Base-by-base conservation (phyloP, 169 alveolate species). In the Eimeria brunetti region DNA sequence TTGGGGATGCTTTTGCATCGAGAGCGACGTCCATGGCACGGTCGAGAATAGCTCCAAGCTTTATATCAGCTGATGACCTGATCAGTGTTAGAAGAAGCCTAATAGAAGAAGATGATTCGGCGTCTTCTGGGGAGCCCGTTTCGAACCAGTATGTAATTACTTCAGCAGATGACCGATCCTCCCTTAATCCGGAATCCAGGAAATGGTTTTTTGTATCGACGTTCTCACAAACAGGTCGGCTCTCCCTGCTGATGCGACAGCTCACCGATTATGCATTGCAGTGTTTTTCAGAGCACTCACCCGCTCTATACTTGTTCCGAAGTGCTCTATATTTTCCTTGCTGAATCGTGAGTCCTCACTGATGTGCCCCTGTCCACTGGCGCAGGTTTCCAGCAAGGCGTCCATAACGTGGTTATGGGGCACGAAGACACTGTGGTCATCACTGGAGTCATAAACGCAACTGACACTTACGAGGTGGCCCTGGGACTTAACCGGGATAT, bases 321-420 rank as follows among this genome's bases (percentile, higher is more conserved):
- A 36, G 56, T 11, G 64, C 41, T 18, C 7, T 30, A 60, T 60
- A 6, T 36, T 84, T 38, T 24, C 51, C 62, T n/a, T 11, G 62
- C 36, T 44, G 58, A 41, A 24, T 0, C 24, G 4, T 44, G 60
- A 24, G 2, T 56, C 14, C 30, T 36, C 36, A 9, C 12, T 24
- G 88, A 14, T 36, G 67, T 24, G 75, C 4, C n/a, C 51, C 38
- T 33, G 69, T 27, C 71, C 62, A 62, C 6, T 53, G 92, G 58
- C 60, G 62, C 83, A 86, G 92, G 92, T 11, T 86, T 86, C 60
- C 92, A 86, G 33, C 92, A 86, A 86, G 92, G 92, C 49, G 81
- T 86, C 64, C 92, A 86, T 49, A 86, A 86, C 51, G 81, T 86
- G 49, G 92, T 86, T 41, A 20, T 60, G 44, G 92, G 92, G 53